Evolutionary conservation across 148 eudicot species (phyloP), one percentile per base, ranked within the genome.

Genomic region (Camellia sinensis): DNA sequence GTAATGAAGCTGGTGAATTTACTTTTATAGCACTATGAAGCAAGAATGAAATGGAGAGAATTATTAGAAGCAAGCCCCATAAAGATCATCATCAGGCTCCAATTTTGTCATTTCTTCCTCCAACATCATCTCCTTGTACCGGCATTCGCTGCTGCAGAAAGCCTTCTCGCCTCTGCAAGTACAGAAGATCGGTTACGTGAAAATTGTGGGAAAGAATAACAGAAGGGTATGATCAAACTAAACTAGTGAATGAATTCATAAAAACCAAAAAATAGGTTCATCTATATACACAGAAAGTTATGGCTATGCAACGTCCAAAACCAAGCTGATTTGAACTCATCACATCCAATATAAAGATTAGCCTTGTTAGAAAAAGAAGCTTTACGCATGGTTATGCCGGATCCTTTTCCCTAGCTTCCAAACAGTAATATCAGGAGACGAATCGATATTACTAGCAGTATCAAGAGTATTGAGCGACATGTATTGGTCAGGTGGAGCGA

Each of bases 71-170:
- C 41, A 50, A 57, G 54, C 74, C 41, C 81, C 81, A 66, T 77
- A 76, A 41, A 67, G 44, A 79, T 71, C 75, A 13, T 52, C 18
- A 3, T 7, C 8, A 6, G 64, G 18, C 64, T 60, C 64, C n/a
- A 60, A 2, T 18, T 60, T 85, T 65, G 59, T 82, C 67, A 54
- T 76, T 74, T 76, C 76, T 46, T 85, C 90, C 48, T 89, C 92
- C 75, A 84, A 66, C 79, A 84, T 66, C 82, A 90, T 88, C 78
- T 85, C 89, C n/a, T 88, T 60, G 81, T 67, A 56, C 9, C 92
- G 85, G 78, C 92, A 88, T 52, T 88, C 89, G 57, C 80, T 83
- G 82, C 91, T 88, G 81, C 92, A 90, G 67, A 90, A 88, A 11
- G 88, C 91, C 46, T 88, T 90, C 80, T 90, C 91, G 2, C 92